Percentiles rank a stretch among this genome's conserved stretches.
Evolutionary conservation across 441 rosid species (phyloP).

Genomic region (Brassica hybrid): DNA sequence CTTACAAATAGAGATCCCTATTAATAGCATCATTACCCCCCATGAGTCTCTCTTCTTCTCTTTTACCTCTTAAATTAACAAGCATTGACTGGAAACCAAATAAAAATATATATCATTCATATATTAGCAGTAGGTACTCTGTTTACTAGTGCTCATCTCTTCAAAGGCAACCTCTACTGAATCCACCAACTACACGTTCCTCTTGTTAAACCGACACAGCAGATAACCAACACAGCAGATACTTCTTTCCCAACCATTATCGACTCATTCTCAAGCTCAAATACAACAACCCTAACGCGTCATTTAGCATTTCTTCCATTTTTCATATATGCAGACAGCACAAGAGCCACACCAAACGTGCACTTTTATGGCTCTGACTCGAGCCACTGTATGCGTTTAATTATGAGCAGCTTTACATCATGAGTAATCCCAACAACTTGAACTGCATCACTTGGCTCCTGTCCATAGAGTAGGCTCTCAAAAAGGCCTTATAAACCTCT

Average conservation of each 20-base stretch:
- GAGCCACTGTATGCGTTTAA: conserved; percentile 57
- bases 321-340: conserved; percentile 58
- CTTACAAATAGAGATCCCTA: conserved; percentile 17
- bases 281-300: too few relatives aligned
- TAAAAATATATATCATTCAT: too few relatives aligned
- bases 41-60: neutral
- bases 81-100: neutral
- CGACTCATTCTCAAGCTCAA: too few relatives aligned
- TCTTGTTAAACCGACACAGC: neutral
- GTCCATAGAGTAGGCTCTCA: conserved; percentile 27
- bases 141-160: neutral
- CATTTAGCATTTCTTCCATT: conserved; percentile 45
- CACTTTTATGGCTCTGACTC: conserved; percentile 60
- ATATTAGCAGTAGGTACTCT: neutral
- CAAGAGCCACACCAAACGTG: conserved; percentile 58
- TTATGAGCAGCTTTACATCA: conserved; percentile 56
- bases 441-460: conserved; percentile 76
- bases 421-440: conserved; percentile 59
- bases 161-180: neutral
- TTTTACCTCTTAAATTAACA: neutral
- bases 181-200: neutral
- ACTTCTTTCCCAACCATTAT: too few relatives aligned
- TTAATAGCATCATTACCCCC: conserved; percentile 2
- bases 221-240: too few relatives aligned
- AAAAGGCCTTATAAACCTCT: conserved; percentile 78